Evolutionary conservation across 495 filamentous ascomycete species (phyloP), one percentile per base, ranked within the genome.

Genomic region (Talaromyces trachyspermus): DNA sequence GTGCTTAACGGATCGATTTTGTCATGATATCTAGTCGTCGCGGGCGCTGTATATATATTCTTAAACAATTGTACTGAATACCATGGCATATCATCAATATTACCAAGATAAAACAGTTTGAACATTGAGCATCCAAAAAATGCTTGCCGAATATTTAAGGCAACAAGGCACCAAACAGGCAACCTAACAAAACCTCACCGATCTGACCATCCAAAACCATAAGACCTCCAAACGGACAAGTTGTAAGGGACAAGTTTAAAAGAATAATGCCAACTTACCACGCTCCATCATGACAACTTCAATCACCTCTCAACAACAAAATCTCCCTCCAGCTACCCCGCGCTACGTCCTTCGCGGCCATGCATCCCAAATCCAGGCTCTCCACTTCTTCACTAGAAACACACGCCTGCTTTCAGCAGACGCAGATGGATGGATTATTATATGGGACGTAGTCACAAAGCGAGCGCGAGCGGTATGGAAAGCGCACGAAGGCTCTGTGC

Each of bases 291-390:
- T 42, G 23, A 42, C 30, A 36, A 46, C 30, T 8, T 37, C 44
- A 25, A 42, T 8, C 23, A 36, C 32, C 10, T 36, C 37, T 12
- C 19, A 12, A 22, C 19, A 35, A 35, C 27, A 46, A 18, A 36
- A 19, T n/a, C 54, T 70, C 15, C 62, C 74, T 41, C 80, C 81
- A 24, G 76, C 84, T 23, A 85, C 87, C 53, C 90, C 90, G 40
- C 74, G 77, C 42, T 91, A 92, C 58, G 80, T 97, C 40, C 77
- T 98, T 25, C 85, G 92, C 54, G 92, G 92, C 44, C 92, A 98
- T 66, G 72, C 76, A 23, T 68, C 86, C 2, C 82, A 86, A 46
- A 84, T 97, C 43, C 90, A 98, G 60, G 77, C 80, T 12, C 66
- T 92, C 20, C 63, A 77, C 45, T 86, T 98, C 60, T 76, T 86